Evolutionary conservation across 2,329 filamentous ascomycete species (phyloP).

Genomic region (Dactylella cylindrospora): DNA sequence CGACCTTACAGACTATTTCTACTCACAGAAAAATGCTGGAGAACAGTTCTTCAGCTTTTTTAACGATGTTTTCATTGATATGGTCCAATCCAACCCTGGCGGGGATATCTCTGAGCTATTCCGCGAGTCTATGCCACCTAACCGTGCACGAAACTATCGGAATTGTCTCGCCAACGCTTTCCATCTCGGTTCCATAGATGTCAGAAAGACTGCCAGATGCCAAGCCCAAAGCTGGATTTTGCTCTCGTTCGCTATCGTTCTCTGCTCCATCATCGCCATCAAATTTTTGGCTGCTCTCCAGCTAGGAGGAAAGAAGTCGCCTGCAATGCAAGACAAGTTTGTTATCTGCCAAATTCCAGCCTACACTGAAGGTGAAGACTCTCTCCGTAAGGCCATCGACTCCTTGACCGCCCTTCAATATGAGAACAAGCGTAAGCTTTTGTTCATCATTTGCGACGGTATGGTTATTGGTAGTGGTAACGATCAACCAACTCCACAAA

Average conservation of each 20-base stretch:
- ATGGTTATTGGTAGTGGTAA: constrained; percentile 96
- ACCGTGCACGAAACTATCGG: constrained; percentile 62
- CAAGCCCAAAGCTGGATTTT: constrained; percentile 89
- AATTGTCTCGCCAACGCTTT: constrained; percentile 82
- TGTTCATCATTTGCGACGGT: constrained; percentile 94
- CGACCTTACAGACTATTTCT: constrained; percentile 88
- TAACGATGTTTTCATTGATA: constrained; percentile 64
- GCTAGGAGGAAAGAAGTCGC: constrained; percentile 86
- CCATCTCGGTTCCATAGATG: constrained; percentile 80
- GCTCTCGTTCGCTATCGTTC: constrained; percentile 78
- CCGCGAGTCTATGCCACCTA: constrained; percentile 59
- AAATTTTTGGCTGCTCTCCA: constrained; percentile 94
- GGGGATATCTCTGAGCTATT: constrained; percentile 71
- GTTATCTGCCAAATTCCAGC: constrained; percentile 98
- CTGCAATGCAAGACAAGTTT: constrained; percentile 93
- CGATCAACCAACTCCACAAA: constrained; percentile 94
- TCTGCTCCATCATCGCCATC: constrained; percentile 74
- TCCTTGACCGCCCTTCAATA: constrained; percentile 93
- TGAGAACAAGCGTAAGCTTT: constrained; percentile 96
- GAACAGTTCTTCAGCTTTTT: constrained; percentile 67
- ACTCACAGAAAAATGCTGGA: constrained; percentile 51
- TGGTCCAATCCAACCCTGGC: constrained; percentile 77
- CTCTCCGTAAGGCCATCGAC: constrained; percentile 85
- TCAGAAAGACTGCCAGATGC: constrained; percentile 73
- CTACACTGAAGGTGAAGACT: constrained; percentile 97